These are phyloP conservation scores for Carnegiea gigantea DNA, from an alignment of 179 eudicot genomes.

Conservation along the genomic window DNA sequence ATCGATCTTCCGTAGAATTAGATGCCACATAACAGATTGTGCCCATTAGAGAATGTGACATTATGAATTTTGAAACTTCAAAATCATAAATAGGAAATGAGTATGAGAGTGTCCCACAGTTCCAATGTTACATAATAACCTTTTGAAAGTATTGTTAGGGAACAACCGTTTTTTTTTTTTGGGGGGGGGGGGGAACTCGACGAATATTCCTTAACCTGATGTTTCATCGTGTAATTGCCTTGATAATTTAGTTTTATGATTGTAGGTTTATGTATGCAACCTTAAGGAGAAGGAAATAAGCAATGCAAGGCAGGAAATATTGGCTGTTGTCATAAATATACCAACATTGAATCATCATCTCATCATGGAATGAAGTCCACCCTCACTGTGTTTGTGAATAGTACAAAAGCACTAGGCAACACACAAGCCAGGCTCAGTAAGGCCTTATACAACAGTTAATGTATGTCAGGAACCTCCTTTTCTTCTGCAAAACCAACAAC, in stretches of 20 bases:
- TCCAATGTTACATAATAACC: too few relatives aligned
- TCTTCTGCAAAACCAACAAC: conserved; percentile 40
- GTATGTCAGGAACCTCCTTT: conserved; percentile 34
- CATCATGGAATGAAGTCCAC: not conserved
- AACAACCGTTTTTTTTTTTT: too few relatives aligned
- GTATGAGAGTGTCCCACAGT: too few relatives aligned
- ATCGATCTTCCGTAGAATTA: too few relatives aligned
- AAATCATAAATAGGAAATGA: too few relatives aligned
- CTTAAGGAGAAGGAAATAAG: not conserved
- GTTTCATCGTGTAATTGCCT: not conserved
- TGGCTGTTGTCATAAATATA: not conserved
- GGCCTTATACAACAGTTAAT: conserved; percentile 45
- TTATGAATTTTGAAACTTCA: too few relatives aligned
- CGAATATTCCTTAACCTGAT: too few relatives aligned
- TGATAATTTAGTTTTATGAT: not conserved
- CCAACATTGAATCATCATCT: not conserved
- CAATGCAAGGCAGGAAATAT: not conserved
- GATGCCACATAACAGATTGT: too few relatives aligned
- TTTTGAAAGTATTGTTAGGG: too few relatives aligned
- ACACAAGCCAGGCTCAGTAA: conserved; percentile 17
- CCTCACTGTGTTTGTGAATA: not conserved
- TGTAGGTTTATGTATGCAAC: not conserved
- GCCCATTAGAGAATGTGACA: too few relatives aligned
- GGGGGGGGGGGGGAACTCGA: too few relatives aligned
- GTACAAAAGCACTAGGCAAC: not conserved